phyloP scores from a whole-genome alignment of 345 rosid genomes.

The Moricandia arvensis region DNA sequence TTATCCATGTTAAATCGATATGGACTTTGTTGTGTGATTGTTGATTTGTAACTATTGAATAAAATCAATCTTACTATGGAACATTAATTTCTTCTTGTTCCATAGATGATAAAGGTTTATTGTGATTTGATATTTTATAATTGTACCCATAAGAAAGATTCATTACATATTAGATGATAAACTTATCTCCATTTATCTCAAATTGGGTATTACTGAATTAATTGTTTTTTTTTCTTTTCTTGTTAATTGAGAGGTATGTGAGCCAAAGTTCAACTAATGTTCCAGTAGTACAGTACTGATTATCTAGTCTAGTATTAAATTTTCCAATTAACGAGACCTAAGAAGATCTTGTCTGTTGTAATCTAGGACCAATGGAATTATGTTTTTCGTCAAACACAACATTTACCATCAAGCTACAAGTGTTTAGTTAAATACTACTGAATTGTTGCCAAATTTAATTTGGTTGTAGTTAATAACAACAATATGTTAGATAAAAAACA shows the following conservation, averaged over 20 bases:
- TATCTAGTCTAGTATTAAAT: background rate
- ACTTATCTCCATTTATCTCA: background rate
- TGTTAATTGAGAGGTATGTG: background rate
- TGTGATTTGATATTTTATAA: background rate
- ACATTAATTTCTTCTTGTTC: constrained; percentile 14
- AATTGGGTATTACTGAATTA: background rate
- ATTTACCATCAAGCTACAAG: no score
- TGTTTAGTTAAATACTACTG: background rate
- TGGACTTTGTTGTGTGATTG: constrained; percentile 23
- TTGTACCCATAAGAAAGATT: background rate
- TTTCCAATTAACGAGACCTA: background rate
- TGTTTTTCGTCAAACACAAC: background rate
- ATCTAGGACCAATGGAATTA: background rate
- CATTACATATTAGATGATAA: background rate
- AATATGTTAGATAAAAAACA: background rate
- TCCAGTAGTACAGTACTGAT: background rate
- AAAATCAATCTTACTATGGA: constrained; percentile 22
- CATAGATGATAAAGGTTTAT: constrained; percentile 5
- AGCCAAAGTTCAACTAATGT: background rate
- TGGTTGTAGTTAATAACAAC: background rate
- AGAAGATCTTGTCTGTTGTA: background rate
- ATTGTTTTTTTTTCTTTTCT: background rate
- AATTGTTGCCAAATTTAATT: background rate
- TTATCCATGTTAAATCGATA: constrained; percentile 1
- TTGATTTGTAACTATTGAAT: constrained; percentile 20